These are phyloP conservation scores for Cyphellophora attinorum DNA, from an alignment of 2,329 filamentous ascomycete species.

Conservation along the genomic window DNA sequence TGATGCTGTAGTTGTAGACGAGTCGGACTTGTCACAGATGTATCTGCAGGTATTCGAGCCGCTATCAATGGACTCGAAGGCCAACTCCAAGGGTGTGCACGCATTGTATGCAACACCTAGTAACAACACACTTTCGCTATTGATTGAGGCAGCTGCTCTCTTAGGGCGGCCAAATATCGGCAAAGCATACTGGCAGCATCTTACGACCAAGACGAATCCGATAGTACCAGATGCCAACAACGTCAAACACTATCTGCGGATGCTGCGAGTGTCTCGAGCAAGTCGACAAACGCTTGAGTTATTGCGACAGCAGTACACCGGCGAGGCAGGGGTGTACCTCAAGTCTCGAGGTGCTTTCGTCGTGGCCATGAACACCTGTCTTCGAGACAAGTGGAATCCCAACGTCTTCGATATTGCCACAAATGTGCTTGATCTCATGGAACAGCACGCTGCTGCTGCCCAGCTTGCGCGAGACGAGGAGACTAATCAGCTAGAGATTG, in stretches of 20 bases:
- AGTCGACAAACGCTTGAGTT: conserved; percentile 53
- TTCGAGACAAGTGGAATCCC: conserved; percentile 67
- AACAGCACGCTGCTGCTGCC: conserved; percentile 9
- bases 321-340: conserved; percentile 37
- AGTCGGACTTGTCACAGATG: too few relatives aligned
- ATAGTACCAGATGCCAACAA: conserved; percentile 64
- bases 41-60: too few relatives aligned
- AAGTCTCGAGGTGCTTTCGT: conserved; percentile 49
- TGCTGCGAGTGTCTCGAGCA: conserved; percentile 56
- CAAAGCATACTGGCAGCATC: conserved; percentile 66
- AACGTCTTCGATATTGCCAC: conserved; percentile 57
- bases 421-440: conserved; percentile 57
- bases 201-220: conserved; percentile 42
- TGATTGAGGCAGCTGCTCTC: conserved; percentile 55
- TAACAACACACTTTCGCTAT: conserved; percentile 55
- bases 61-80: too few relatives aligned
- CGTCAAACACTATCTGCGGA: conserved; percentile 57
- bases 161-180: conserved; percentile 53
- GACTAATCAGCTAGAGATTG: too few relatives aligned
- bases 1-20: too few relatives aligned
- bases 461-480: conserved; percentile 1
- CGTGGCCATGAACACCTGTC: conserved; percentile 64
- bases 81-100: too few relatives aligned
- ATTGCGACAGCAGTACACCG: too few relatives aligned
- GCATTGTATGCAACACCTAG: conserved; percentile 40